Evolutionary conservation across 129 eudicot species (phyloP).

Genomic region (sunflower (Helianthus annuus)): DNA sequence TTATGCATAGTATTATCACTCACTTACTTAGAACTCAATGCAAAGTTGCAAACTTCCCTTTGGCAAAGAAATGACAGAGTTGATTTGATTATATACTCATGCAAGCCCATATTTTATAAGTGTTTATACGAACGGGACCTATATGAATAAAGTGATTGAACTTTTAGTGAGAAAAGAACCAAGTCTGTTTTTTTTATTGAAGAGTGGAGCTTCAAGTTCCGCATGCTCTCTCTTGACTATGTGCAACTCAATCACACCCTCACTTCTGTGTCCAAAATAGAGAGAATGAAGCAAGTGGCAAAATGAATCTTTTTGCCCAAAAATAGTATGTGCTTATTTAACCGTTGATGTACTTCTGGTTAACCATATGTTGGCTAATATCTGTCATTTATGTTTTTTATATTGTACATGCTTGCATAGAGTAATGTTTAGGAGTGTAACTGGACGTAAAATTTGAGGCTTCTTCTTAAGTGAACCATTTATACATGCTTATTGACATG

Average conservation of each 20-base stretch:
- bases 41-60: too few species aligned
- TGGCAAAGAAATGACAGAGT: too few species aligned
- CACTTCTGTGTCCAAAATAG: not conserved
- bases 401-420: slow-evolving; percentile 6
- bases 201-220: not conserved
- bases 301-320: not conserved
- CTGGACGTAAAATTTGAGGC: not conserved
- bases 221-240: not conserved
- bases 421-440: not conserved
- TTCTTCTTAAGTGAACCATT: not conserved
- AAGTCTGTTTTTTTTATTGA: not conserved
- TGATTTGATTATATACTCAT: too few species aligned
- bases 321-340: slow-evolving; percentile 1
- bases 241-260: not conserved
- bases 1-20: too few species aligned
- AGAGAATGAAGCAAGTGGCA: slow-evolving; percentile 5
- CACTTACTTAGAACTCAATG: too few species aligned
- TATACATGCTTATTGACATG: not conserved
- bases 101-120: too few species aligned
- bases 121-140: too few species aligned
- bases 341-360: not conserved
- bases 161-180: not conserved
- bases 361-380: not conserved
- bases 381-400: slow-evolving; percentile 8
- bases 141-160: too few species aligned